Evolutionary conservation across 352 stramenopile genomes (phyloP).

Genomic region (Phytophthora quininea): DNA sequence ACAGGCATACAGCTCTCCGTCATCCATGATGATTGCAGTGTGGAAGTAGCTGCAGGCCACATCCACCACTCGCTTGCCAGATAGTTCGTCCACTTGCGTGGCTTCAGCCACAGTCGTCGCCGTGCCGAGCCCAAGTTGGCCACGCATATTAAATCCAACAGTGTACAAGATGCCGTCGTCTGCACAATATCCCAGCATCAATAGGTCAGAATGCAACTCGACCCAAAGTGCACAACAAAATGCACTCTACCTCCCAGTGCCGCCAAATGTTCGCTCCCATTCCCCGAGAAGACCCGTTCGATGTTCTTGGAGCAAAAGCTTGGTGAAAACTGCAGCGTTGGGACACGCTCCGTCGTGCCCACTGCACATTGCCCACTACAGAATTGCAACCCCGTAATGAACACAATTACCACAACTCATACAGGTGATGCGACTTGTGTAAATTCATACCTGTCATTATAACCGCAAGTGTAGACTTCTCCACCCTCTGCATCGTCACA

Average conservation of each 20-base stretch:
- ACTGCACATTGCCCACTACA: slow-evolving; percentile 90
- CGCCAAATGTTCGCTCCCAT: slow-evolving; percentile 93
- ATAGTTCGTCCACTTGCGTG: slow-evolving; percentile 49
- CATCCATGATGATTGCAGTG: slow-evolving; percentile 79
- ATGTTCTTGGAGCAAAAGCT: slow-evolving; percentile 68
- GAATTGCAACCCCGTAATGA: slow-evolving; percentile 3
- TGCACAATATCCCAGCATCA: slow-evolving; percentile 21
- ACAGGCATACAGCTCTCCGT: slow-evolving; percentile 85
- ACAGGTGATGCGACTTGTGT: not conserved
- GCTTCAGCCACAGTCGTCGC: slow-evolving; percentile 67
- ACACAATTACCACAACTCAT: not conserved
- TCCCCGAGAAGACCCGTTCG: slow-evolving; percentile 85
- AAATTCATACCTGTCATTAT: slow-evolving; percentile 88
- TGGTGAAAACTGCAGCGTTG: slow-evolving; percentile 48
- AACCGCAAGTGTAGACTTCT: slow-evolving; percentile 89
- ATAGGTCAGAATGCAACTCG: not conserved
- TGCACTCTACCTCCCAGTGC: slow-evolving; percentile 64
- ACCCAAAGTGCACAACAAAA: slow-evolving; percentile 1
- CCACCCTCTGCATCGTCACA: slow-evolving; percentile 49
- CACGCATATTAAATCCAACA: slow-evolving; percentile 93
- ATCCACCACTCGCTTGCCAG: slow-evolving; percentile 64
- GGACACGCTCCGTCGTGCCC: slow-evolving; percentile 79
- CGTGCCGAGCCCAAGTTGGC: slow-evolving; percentile 87
- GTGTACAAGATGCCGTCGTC: slow-evolving; percentile 85
- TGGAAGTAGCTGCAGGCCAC: slow-evolving; percentile 95